Percentiles rank a stretch among this genome's conserved stretches.
Evolutionary conservation across 2,329 filamentous ascomycete genomes (phyloP).

Genomic region (Colletotrichum coccodes): DNA sequence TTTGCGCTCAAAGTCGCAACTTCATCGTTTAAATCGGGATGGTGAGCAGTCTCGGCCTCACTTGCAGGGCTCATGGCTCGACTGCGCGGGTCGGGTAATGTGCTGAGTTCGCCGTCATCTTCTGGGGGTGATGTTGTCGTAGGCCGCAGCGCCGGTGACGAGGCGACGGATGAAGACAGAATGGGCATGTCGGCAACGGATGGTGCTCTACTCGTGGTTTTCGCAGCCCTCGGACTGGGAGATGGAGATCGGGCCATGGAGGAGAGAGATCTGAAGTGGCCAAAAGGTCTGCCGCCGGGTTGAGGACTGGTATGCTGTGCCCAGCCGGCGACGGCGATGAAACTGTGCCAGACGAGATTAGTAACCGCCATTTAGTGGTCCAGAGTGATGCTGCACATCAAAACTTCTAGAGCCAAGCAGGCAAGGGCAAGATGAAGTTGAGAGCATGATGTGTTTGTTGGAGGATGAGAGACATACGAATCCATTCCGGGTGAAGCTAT

Average conservation of each 20-base stretch:
- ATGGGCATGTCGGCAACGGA: conserved; percentile 49
- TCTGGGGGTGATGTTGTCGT: conserved; percentile 53
- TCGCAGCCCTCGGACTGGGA: conserved; percentile 47
- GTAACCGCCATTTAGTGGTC: conserved; percentile 17
- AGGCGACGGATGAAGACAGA: conserved; percentile 50
- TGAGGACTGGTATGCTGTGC: conserved; percentile 53
- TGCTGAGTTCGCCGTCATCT: conserved; percentile 72
- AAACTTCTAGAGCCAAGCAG: not conserved
- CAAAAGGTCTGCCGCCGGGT: conserved; percentile 48
- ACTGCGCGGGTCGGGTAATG: conserved; percentile 72
- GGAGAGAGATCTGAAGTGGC: conserved; percentile 64
- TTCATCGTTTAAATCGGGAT: conserved; percentile 73
- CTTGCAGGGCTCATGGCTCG: conserved; percentile 59
- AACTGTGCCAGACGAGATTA: conserved; percentile 48
- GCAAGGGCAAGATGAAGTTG: not conserved
- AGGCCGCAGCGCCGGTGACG: conserved; percentile 44
- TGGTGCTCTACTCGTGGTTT: conserved; percentile 49
- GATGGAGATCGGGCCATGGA: conserved; percentile 53
- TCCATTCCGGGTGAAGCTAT: conserved; percentile 13
- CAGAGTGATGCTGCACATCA: not conserved
- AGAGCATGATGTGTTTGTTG: not conserved
- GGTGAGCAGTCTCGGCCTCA: conserved; percentile 49
- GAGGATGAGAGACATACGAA: conserved; percentile 24
- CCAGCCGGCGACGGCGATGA: conserved; percentile 65
- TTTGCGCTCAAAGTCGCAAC: conserved; percentile 94